Conservation (phyloP, 441 rosid species). For the Erodium moschatum region DNA sequence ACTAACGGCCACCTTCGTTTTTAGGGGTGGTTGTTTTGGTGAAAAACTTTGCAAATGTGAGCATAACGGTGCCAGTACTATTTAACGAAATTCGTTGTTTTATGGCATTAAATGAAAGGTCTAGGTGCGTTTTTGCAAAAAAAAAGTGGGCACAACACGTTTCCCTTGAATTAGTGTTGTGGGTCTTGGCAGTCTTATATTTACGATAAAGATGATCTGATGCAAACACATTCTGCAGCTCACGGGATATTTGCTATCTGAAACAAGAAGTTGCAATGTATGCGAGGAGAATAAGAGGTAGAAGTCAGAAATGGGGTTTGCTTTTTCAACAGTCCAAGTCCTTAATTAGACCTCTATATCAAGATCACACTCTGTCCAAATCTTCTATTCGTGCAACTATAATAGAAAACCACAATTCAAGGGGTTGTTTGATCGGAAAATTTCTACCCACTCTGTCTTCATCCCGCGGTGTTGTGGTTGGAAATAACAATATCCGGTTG, state of each 20-base stretch:
- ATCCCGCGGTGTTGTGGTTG: constrained; percentile 21
- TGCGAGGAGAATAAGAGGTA: constrained; percentile 42
- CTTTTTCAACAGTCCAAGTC: constrained; percentile 41
- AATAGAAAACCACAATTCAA: constrained; percentile 10
- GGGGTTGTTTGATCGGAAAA: constrained; percentile 33
- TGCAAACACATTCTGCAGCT: constrained; percentile 17
- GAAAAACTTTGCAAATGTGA: too few relatives aligned
- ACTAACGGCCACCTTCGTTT: too few relatives aligned
- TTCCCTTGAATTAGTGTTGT: background rate
- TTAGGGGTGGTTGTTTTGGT: too few relatives aligned
- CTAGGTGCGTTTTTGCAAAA: too few relatives aligned
- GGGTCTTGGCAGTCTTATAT: background rate
- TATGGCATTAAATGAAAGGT: too few relatives aligned
- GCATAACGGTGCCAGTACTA: too few relatives aligned
- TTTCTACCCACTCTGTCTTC: constrained; percentile 28
- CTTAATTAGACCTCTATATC: constrained; percentile 29
- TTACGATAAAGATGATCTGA: background rate
- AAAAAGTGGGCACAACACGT: too few relatives aligned
- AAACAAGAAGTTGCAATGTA: constrained; percentile 47
- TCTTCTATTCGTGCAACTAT: background rate
- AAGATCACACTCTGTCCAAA: constrained; percentile 26
- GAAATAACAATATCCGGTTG: constrained; percentile 22
- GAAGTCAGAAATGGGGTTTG: constrained; percentile 50
- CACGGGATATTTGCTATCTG: constrained; percentile 13
- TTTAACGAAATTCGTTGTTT: too few relatives aligned